Evolutionary conservation across 2,329 filamentous ascomycete species (phyloP).

Genomic region (Talaromyces albobiverticillius): DNA sequence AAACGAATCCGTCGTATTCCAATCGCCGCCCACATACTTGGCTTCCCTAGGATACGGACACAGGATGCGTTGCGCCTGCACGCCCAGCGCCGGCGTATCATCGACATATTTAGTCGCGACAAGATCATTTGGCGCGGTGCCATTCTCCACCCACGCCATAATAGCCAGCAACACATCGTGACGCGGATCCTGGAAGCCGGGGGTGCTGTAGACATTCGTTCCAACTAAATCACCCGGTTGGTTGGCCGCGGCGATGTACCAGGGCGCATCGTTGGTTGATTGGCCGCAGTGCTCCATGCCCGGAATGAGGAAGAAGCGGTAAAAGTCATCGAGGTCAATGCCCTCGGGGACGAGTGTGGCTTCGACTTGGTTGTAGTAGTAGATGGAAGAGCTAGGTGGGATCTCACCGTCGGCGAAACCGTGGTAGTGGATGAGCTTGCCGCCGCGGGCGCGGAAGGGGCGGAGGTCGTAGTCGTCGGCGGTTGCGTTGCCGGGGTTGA

Average conservation of each 20-base stretch:
- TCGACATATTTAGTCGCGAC: background rate
- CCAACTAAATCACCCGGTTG: no score
- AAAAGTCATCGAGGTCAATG: background rate
- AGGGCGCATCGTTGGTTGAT: background rate
- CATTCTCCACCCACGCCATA: background rate
- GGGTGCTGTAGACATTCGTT: background rate
- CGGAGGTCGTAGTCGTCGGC: constrained; percentile 15
- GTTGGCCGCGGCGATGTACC: background rate
- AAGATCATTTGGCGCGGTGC: background rate
- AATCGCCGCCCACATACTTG: background rate
- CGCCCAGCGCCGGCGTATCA: background rate
- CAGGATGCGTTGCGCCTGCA: background rate
- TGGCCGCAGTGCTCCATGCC: background rate
- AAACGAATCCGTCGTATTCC: no score
- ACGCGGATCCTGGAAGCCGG: background rate
- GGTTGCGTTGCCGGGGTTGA: constrained; percentile 15
- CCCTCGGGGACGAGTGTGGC: background rate
- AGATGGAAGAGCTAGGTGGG: background rate
- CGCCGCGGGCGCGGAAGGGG: constrained; percentile 11
- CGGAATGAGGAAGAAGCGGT: constrained; percentile 6
- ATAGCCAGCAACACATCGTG: background rate
- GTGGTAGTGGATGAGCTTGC: constrained; percentile 15
- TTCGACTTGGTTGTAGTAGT: background rate
- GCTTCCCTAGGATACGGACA: background rate
- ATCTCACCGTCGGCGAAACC: constrained; percentile 16